phyloP scores from a whole-genome alignment of 495 filamentous ascomycete genomes.

The Tricharina praecox region DNA sequence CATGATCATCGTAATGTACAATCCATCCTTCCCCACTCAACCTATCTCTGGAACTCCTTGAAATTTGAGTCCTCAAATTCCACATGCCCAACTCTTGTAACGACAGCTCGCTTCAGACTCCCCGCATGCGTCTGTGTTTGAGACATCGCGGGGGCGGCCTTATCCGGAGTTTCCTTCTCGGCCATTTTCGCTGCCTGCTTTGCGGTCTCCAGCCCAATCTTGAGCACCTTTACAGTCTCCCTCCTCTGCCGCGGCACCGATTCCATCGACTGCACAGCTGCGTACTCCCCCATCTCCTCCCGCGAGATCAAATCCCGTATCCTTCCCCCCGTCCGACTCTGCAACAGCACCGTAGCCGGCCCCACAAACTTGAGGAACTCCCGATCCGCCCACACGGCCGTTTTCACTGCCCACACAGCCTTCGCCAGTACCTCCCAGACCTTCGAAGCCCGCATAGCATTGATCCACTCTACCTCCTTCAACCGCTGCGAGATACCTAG shows the following conservation, averaged over 20 bases:
- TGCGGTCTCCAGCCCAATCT: background rate
- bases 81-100: conserved; percentile 51
- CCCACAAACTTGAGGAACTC: conserved; percentile 79
- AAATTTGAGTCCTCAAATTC: conserved; percentile 44
- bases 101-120: conserved; percentile 36
- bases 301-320: conserved; percentile 58
- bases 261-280: conserved; percentile 44
- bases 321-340: conserved; percentile 52
- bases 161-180: background rate
- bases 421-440: conserved; percentile 50
- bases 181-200: background rate
- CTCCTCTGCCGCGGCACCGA: background rate
- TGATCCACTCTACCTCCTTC: conserved; percentile 46
- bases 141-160: background rate
- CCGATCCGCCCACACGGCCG: conserved; percentile 38
- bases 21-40: background rate
- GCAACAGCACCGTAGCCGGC: conserved; percentile 66
- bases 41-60: conserved; percentile 31
- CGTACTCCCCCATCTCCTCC: conserved; percentile 72
- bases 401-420: conserved; percentile 47
- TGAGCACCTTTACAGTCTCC: background rate
- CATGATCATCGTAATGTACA: conserved; percentile 1
- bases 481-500: conserved; percentile 33
- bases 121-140: background rate
- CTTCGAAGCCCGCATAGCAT: conserved; percentile 45